Evolutionary conservation across 2,329 filamentous ascomycete species (phyloP), one percentile per base, ranked within the genome.

Genomic region (Aureobasidium sp.): DNA sequence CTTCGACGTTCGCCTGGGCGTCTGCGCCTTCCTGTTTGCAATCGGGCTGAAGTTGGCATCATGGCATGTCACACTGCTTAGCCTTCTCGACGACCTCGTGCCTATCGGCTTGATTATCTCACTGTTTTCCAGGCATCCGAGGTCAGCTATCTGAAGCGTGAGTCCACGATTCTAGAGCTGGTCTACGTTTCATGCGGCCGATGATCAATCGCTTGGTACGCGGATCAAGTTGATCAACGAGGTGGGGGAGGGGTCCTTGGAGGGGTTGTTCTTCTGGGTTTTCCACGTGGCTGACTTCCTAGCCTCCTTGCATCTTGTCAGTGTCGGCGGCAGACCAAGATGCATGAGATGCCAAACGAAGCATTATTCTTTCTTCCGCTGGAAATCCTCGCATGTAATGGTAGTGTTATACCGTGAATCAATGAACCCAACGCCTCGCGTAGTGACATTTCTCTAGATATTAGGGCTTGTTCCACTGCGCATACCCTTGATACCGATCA

Each of bases 191-290:
- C 13, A 37, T 37, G 29, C 31, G 9, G 6, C 17, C 31, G 47
- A n/a, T 37, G 23, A 29, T 21, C 33, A 40, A 17, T n/a, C 29
- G 49, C 49, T 40, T 53, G 49, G 35, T 53, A 40, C n/a, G 49
- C 23, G 40, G 33, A 53, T 53, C 49, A n/a, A 29, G 49, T 19
- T 40, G 33, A 53, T 53, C 49, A n/a, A 29, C 35, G 23, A 40
- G 21, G 49, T 53, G 49, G 49, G 49, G 49, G 35, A 53, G 49
- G 49, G 49, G 49, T 53, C 5, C n/a, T 23, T 35, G 46, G 46
- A 50, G 46, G 46, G 46, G 46, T 35, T 35, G n/a, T 33, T 38
- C 27, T 21, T n/a, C n/a, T n/a, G n/a, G 21, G 6, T 31, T 11
- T 2, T 17, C 40, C 49, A 53, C 49, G 49, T 53, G 49, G 49